Evolutionary conservation across 345 rosid species (phyloP), one percentile per base, ranked within the genome.

Genomic region (Bruguiera gymnorhiza): DNA sequence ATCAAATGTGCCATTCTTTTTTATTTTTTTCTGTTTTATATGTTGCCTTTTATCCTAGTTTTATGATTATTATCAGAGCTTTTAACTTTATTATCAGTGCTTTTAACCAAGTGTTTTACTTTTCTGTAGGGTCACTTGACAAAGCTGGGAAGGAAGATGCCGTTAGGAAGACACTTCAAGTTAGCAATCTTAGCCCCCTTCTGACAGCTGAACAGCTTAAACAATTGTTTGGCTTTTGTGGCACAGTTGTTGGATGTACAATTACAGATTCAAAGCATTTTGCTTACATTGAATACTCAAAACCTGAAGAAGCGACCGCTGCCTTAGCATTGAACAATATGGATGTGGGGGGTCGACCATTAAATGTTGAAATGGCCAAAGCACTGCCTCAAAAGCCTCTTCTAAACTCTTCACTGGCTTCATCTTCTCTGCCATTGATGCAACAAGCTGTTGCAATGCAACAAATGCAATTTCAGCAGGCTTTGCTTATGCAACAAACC

Each of bases 361-460:
- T 94, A 78, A 94, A 88, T 80, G 97, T 94, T 75, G 98, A 87
- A 84, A 94, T 91, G 93, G 97, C 97, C 55, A 94, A 94, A 83
- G 73, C 93, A 3, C 93, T 91, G 80, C 98, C 98, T 68, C 86
- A 70, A 36, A 94, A 94, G 78, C 79, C 93, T 70, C 62, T 64
- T 37, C 52, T 76, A 63, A 83, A 78, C 73, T 81, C 88, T 73
- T 77, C 95, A 34, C 32, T 69, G 48, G 72, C 86, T 67, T 81
- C 95, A 23, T 88, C 98, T 60, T 89, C 97, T 65, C 81, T 94
- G 71, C 98, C 97, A 69, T 80, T 94, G 87, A 91, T 94, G 97
- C 98, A 94, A 85, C 98, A 94, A 81, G 98, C 98, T 68, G 98
- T 94, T 73, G 95, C 93, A 26, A 89, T 91, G 93, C 98, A 94